Evolutionary conservation across 1,284 basidiomycete species (phyloP), one percentile per base, ranked within the genome.

Genomic region (Pyrrhoderma noxium): DNA sequence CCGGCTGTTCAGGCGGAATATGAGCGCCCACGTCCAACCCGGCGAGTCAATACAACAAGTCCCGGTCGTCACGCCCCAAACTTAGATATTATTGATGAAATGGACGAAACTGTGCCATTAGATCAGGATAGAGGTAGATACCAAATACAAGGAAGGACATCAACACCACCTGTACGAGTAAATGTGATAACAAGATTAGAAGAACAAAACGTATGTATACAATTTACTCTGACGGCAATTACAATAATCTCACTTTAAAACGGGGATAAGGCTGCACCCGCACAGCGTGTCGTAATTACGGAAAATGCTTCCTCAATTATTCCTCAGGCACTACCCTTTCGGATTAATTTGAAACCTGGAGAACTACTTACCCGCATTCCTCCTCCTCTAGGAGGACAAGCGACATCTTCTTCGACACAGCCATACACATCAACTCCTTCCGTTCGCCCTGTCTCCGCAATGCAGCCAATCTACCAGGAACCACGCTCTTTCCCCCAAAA

Each of bases 121-220:
- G 84, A 83, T 2, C 85, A 87, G 61, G 81, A 86, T 57, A 70
- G 69, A 41, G 79, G 84, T 0, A 84, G 82, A 19, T 88, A 87
- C 59, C 82, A 89, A 58, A 79, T 49, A 21, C 42, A 41, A 19
- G 46, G 54, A n/a, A 42, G 47, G 22, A 21, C 46, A 11, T 43
- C 23, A 16, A 49, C 54, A 16, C 51, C 51, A 11, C 54, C 47
- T 21, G 8, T 11, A 18, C 53, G 49, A 13, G 16, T 11, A 31
- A 31, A 31, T 31, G 11, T 11, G 11, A 31, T 31, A 5, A 31
- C 27, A 5, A 5, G 27, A 11, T 5, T 31, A 31, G 27, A 31
- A 11, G 11, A 31, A 5, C 5, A 31, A 31, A 31, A 31, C 11
- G 27, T 31, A 11, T 31, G 27, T 31, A 5, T 31, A 31, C 27